Base-by-base conservation (phyloP, 2,329 filamentous ascomycete species). In the Lachnellula hyalina region DNA sequence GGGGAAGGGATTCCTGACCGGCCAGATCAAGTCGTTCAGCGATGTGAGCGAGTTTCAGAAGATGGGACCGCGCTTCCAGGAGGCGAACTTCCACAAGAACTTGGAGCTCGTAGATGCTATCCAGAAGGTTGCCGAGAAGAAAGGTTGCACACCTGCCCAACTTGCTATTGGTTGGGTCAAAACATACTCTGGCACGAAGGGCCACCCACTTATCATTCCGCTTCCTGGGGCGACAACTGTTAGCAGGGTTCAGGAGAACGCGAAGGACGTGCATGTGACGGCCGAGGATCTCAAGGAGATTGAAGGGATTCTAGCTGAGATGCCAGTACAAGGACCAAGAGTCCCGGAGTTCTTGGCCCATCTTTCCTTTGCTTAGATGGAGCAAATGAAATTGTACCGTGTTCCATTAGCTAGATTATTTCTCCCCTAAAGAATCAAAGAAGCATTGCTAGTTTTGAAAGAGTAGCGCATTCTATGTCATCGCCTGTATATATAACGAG, bases 21-120 rank as follows among this genome's bases (percentile, higher is more conserved):
- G 79, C 1, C 66, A 76, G 59, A 71, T 80, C 63, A 76, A 75
- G 65, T 72, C 66, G 3, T 56, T 64, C 0, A 73, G 77, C 1
- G 84, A 88, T 61, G 70, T 87, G 23, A 75, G 75, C 1, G 69
- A 78, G 47, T 72, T 73, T 42, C 78, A 82, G 63, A 62, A 51
- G 52, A 83, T 84, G 2, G 77, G 83, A 15, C 84, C 84, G 4
- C 78, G 84, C 12, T 88, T 88, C 71, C 77, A 81, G 59, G 74
- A 76, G 2, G 83, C 78, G 8, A 79, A 79, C 55, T 85, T 89
- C 62, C 73, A 78, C 36, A 75, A 78, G 67, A 90, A 89, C 67
- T 63, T 87, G n/a, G 68, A 81, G 65, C 75, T 90, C 4, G 82
- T 83, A 7, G 59, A 74, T 5, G 73, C 80, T 56, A 70, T 89